Percentiles rank a stretch among this genome's conserved stretches.
phyloP scores from a whole-genome alignment of 495 filamentous ascomycete genomes.

The Darksidea phi region DNA sequence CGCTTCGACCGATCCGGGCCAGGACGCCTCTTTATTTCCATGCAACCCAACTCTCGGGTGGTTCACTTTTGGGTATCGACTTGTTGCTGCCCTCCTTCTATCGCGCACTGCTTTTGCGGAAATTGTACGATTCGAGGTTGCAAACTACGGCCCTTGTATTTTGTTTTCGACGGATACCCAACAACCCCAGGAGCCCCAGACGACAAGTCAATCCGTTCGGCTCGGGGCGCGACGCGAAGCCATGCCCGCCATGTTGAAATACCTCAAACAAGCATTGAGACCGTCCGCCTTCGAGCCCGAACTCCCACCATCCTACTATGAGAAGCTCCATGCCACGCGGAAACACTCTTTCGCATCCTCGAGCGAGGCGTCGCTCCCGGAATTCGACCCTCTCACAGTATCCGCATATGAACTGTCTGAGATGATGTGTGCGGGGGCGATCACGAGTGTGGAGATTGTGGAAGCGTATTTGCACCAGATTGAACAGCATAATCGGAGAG shows the following conservation, averaged over 20 bases:
- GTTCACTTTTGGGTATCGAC: neutral
- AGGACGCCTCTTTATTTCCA: constrained; percentile 24
- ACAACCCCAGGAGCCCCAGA: constrained; percentile 6
- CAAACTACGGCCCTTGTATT: neutral
- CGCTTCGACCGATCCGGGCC: neutral
- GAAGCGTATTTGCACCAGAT: constrained; percentile 54
- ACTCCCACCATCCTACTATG: constrained; percentile 22
- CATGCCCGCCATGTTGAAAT: constrained; percentile 15
- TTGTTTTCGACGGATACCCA: neutral
- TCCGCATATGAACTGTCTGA: constrained; percentile 49
- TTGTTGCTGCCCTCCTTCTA: neutral
- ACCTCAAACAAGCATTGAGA: constrained; percentile 24
- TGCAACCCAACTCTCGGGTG: constrained; percentile 16
- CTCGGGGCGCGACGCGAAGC: neutral
- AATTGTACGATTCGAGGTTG: neutral
- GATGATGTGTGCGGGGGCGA: constrained; percentile 41
- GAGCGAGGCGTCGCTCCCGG: constrained; percentile 17
- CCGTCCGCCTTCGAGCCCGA: constrained; percentile 27
- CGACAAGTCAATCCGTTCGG: neutral
- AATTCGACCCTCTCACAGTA: constrained; percentile 44
- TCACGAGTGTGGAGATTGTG: constrained; percentile 52
- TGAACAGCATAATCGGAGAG: constrained; percentile 46
- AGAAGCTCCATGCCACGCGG: constrained; percentile 7
- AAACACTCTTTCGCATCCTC: constrained; percentile 27
- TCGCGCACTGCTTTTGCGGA: neutral